A percentile compares a stretch with the other conserved stretches of the same genome.
Evolutionary conservation across 148 eudicot species (phyloP).

Genomic region (Chenopodium quinoa): DNA sequence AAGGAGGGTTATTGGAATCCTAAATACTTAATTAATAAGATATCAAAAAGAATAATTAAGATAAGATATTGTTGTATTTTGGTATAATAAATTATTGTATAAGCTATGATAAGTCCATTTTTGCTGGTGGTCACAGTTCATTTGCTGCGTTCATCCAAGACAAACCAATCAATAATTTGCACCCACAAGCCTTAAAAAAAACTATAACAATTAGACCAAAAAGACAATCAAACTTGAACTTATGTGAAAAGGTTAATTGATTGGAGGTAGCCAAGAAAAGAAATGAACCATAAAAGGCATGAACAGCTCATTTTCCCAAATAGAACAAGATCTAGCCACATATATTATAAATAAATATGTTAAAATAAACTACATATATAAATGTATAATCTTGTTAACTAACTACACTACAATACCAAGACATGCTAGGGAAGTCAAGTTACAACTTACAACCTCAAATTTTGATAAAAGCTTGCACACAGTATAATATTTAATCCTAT

Average conservation of each 20-base stretch:
- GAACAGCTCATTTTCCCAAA: constrained; percentile 31
- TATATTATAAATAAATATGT: background rate
- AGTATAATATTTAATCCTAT: background rate
- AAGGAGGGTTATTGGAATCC: background rate
- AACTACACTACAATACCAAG: background rate
- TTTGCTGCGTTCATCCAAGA: constrained; percentile 29
- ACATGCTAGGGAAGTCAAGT: background rate
- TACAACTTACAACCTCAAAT: background rate
- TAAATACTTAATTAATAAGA: constrained; percentile 11
- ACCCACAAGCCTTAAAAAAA: constrained; percentile 13
- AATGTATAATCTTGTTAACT: background rate
- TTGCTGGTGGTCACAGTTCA: constrained; percentile 27
- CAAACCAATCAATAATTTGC: constrained; percentile 29
- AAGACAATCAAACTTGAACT: constrained; percentile 18
- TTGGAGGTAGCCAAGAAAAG: constrained; percentile 23
- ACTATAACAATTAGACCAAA: constrained; percentile 1
- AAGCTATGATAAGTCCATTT: background rate
- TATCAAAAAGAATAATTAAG: background rate
- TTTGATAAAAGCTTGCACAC: background rate
- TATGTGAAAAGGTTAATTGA: constrained; percentile 11
- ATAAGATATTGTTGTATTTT: constrained; percentile 11
- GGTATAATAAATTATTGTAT: constrained; percentile 3
- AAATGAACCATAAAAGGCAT: constrained; percentile 19
- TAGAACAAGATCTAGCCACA: no score
- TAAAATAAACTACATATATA: background rate